Conservation (phyloP, 352 stramenopile genomes). For the Phytophthora ohioensis region DNA sequence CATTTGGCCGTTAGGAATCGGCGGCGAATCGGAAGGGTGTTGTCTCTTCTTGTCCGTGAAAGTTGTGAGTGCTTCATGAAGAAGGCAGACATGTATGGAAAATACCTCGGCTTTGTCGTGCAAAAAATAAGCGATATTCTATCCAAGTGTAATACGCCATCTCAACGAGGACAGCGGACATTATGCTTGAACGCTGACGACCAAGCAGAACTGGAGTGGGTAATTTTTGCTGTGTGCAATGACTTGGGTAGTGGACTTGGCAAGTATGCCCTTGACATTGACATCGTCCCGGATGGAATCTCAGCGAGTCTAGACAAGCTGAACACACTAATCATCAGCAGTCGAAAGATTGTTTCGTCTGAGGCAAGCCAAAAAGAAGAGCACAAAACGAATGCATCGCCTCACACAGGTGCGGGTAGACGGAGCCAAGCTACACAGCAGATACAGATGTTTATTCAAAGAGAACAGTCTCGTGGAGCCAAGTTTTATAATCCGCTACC, state of each 20-base stretch:
- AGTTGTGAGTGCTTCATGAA: slow-evolving; percentile 75
- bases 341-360: slow-evolving; percentile 37
- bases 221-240: slow-evolving; percentile 83
- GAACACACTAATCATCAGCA: slow-evolving; percentile 58
- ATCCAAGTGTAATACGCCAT: slow-evolving; percentile 29
- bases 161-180: not conserved
- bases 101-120: slow-evolving; percentile 80
- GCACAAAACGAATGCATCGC: not conserved
- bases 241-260: slow-evolving; percentile 72
- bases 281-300: slow-evolving; percentile 64
- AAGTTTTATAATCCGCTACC: slow-evolving; percentile 63
- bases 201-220: slow-evolving; percentile 76
- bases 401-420: slow-evolving; percentile 3
- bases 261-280: slow-evolving; percentile 78
- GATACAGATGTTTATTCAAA: slow-evolving; percentile 71
- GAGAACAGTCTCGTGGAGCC: slow-evolving; percentile 47
- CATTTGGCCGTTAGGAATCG: slow-evolving; percentile 44
- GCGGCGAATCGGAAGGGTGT: slow-evolving; percentile 37
- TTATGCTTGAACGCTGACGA: slow-evolving; percentile 57
- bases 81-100: slow-evolving; percentile 74
- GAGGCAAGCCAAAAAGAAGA: slow-evolving; percentile 19
- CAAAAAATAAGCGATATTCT: slow-evolving; percentile 80
- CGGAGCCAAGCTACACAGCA: slow-evolving; percentile 46
- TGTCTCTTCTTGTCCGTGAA: slow-evolving; percentile 70
- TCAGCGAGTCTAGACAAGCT: slow-evolving; percentile 79